phyloP scores from a whole-genome alignment of 2,329 filamentous ascomycete genomes.

The Phyllosticta citrichinensis region DNA sequence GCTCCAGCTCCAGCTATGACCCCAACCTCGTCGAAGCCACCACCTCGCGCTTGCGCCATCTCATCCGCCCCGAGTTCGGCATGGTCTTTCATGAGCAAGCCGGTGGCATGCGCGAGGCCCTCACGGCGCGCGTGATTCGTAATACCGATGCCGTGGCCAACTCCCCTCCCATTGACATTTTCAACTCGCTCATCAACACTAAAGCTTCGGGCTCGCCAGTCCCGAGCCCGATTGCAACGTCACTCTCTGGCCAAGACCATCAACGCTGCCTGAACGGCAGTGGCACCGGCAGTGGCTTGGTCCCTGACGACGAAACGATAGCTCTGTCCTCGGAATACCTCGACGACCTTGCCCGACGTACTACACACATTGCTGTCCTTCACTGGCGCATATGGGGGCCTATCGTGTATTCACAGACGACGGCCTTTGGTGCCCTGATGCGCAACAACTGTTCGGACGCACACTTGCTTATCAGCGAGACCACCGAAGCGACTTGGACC shows the following conservation, averaged over 20 bases:
- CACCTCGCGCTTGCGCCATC: conserved; percentile 26
- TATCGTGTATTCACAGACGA: conserved; percentile 51
- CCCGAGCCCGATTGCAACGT: conserved; percentile 6
- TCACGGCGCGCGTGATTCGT: conserved; percentile 21
- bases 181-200: conserved; percentile 30
- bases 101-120: conserved; percentile 18
- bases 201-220: background rate
- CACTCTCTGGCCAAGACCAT: background rate
- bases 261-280: background rate
- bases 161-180: conserved; percentile 33
- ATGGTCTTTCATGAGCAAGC: conserved; percentile 21
- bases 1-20: conserved; percentile 20
- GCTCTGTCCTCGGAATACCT: conserved; percentile 26
- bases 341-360: conserved; percentile 61
- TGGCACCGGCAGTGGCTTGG: background rate
- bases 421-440: conserved; percentile 7
- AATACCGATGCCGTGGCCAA: conserved; percentile 22
- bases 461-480: background rate
- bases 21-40: conserved; percentile 22
- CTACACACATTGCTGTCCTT: conserved; percentile 73
- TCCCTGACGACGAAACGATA: conserved; percentile 7
- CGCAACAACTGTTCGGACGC: background rate
- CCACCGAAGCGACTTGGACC: conserved; percentile 3
- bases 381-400: conserved; percentile 86
- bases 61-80: conserved; percentile 21